Evolutionary conservation across 331 rosid genomes (phyloP).

Genomic region (Stylosanthes scabra): DNA sequence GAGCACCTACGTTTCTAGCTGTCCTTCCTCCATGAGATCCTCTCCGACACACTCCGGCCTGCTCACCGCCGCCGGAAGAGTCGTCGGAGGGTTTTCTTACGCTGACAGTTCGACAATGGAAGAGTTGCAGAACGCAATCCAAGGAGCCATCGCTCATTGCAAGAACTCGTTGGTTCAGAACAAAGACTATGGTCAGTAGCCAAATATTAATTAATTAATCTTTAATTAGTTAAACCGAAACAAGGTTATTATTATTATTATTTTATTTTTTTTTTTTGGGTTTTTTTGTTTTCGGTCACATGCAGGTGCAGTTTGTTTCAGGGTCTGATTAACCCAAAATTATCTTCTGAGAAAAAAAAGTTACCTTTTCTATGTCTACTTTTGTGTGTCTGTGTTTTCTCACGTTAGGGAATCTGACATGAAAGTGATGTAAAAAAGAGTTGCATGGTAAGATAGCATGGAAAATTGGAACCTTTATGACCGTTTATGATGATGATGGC

Average conservation of each 20-base stretch:
- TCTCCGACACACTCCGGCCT: slow-evolving; percentile 82
- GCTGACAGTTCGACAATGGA: slow-evolving; percentile 66
- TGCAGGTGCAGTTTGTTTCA: slow-evolving; percentile 17
- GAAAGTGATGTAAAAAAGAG: not conserved
- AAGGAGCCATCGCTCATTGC: slow-evolving; percentile 86
- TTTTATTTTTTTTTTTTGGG: not conserved
- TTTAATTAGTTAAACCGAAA: not conserved
- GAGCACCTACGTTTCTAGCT: slow-evolving; percentile 59
- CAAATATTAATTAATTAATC: slow-evolving; percentile 46
- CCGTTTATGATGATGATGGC: not conserved
- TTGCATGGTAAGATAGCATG: slow-evolving; percentile 31
- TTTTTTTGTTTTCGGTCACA: not conserved
- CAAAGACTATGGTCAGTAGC: slow-evolving; percentile 51
- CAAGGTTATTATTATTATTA: too few relatives aligned
- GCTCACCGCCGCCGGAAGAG: too few relatives aligned
- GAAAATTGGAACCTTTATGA: slow-evolving; percentile 21
- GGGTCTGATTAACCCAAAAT: slow-evolving; percentile 22
- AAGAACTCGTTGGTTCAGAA: slow-evolving; percentile 70
- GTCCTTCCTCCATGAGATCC: too few relatives aligned
- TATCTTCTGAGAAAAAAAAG: not conserved
- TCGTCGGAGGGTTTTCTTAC: slow-evolving; percentile 6
- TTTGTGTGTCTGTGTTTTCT: not conserved
- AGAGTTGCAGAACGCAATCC: slow-evolving; percentile 79
- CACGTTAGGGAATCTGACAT: not conserved
- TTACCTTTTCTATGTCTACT: not conserved